phyloP scores from a whole-genome alignment of 2,329 filamentous ascomycete genomes.

The Botrytis deweyae region DNA sequence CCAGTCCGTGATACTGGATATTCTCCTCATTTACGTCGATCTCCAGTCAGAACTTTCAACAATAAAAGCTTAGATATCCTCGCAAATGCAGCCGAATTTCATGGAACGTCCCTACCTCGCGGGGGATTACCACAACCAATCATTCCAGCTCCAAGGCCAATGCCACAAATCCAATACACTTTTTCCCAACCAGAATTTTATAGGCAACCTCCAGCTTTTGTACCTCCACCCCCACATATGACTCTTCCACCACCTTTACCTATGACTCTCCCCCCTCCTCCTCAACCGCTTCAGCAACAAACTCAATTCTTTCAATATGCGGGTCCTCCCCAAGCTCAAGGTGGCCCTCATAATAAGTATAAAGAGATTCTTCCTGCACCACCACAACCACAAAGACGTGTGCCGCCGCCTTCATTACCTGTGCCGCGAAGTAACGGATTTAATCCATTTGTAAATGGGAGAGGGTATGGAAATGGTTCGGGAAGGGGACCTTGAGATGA shows the following conservation, averaged over 20 bases:
- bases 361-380: constrained; percentile 17
- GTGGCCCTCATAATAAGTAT: constrained; percentile 1
- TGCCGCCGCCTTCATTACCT: background rate
- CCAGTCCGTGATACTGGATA: constrained; percentile 30
- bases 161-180: constrained; percentile 8
- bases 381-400: constrained; percentile 1
- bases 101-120: background rate
- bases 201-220: background rate
- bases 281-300: constrained; percentile 8
- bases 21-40: constrained; percentile 17
- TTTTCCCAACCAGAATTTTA: constrained; percentile 12
- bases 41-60: constrained; percentile 7
- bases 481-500: background rate
- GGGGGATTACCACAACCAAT: constrained; percentile 1
- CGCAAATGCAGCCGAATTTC: constrained; percentile 18
- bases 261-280: constrained; percentile 12
- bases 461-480: background rate
- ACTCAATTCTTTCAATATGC: constrained; percentile 17
- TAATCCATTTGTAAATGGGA: constrained; percentile 8
- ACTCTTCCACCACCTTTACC: constrained; percentile 3
- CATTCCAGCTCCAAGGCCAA: background rate
- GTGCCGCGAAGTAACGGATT: background rate
- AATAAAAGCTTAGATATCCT: constrained; percentile 12
- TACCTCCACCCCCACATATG: constrained; percentile 13
- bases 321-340: constrained; percentile 2